Percentiles rank a stretch among this genome's conserved stretches.
Evolutionary conservation across 202 grass and related monocot genomes (phyloP).

Genomic region (Cymbopogon flexuosus): DNA sequence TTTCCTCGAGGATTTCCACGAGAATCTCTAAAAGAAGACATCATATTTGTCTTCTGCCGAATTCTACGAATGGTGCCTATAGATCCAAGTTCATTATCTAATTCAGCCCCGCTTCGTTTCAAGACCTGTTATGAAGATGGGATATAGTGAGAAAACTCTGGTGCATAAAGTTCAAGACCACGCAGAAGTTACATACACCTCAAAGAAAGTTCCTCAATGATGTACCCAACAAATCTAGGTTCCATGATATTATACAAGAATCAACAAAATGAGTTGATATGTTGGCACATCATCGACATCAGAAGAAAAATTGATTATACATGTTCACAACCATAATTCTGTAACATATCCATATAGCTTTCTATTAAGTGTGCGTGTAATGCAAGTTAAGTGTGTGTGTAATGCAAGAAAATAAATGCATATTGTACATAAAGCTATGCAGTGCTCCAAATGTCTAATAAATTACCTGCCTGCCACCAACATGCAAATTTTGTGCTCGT

Average conservation of each 20-base stretch:
- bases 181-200: background rate
- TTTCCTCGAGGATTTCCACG: conserved; percentile 31
- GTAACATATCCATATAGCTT: background rate
- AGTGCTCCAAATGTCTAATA: background rate
- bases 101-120: conserved; percentile 58
- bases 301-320: conserved; percentile 10
- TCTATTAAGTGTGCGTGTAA: background rate
- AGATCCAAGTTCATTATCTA: conserved; percentile 57
- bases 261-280: conserved; percentile 3
- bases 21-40: conserved; percentile 41
- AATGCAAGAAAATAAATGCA: background rate
- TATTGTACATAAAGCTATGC: background rate
- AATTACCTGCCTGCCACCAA: conserved; percentile 43
- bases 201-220: background rate
- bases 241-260: background rate
- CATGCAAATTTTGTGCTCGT: conserved; percentile 23
- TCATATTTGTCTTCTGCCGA: conserved; percentile 72
- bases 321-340: background rate
- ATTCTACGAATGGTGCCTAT: conserved; percentile 78
- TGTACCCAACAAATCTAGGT: conserved; percentile 7
- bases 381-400: background rate
- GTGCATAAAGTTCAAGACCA: conserved; percentile 26
- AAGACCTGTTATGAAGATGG: conserved; percentile 47
- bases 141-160: conserved; percentile 12
- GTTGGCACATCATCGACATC: background rate